phyloP scores from a whole-genome alignment of 768 basidiomycete genomes.

The Gloeostereum incarnatum region DNA sequence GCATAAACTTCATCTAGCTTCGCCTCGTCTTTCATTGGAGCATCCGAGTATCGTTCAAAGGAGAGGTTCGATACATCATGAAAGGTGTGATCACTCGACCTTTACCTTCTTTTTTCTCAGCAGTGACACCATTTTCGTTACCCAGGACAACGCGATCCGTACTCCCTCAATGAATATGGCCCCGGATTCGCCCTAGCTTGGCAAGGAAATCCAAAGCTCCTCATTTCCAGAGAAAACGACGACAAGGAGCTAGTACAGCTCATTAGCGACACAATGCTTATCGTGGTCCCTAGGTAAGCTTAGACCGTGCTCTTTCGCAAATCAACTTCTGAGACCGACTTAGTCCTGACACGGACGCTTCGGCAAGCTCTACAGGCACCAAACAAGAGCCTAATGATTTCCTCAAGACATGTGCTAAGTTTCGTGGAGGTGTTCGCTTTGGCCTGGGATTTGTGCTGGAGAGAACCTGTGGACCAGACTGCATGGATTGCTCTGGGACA shows the following conservation, averaged over 20 bases:
- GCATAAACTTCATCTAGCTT: slow-evolving; percentile 29
- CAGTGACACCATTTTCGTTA: slow-evolving; percentile 2
- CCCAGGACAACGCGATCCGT: slow-evolving; percentile 77
- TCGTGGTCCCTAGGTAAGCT: slow-evolving; percentile 79
- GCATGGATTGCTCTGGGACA: slow-evolving; percentile 47
- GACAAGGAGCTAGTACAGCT: slow-evolving; percentile 80
- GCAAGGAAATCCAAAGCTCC: slow-evolving; percentile 64
- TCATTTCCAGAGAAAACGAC: slow-evolving; percentile 60
- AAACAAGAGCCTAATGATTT: slow-evolving; percentile 17
- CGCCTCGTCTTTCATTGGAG: slow-evolving; percentile 83
- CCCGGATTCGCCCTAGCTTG: slow-evolving; percentile 86
- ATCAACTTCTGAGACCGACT: slow-evolving; percentile 3
- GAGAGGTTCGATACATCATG: slow-evolving; percentile 71
- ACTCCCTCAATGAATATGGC: slow-evolving; percentile 55
- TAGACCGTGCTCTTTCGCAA: neutral
- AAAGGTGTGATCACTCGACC: too few relatives aligned
- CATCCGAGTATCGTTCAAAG: slow-evolving; percentile 52
- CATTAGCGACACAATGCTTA: slow-evolving; percentile 66
- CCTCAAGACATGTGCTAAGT: slow-evolving; percentile 74
- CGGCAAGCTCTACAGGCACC: slow-evolving; percentile 15
- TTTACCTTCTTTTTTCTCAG: neutral
- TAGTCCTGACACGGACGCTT: too few relatives aligned
- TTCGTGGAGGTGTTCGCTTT: slow-evolving; percentile 78
- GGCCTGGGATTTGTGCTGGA: slow-evolving; percentile 81
- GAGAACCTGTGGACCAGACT: slow-evolving; percentile 68